A percentile compares a stretch with the other conserved stretches of the same genome.
Evolutionary conservation across 306 rosid genomes (phyloP).

Genomic region (Quercus variabilis): DNA sequence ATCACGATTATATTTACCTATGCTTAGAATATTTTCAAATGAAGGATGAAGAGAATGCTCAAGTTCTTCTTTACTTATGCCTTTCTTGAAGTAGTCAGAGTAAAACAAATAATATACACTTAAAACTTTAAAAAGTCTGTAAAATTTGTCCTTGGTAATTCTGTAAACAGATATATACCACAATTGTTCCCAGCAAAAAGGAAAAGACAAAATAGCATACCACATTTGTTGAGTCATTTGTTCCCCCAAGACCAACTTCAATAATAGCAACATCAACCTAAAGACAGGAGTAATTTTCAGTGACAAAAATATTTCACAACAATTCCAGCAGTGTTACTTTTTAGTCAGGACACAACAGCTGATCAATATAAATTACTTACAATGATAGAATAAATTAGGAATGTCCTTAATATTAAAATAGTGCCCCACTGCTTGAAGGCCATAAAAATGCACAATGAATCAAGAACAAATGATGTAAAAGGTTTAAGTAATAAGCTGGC

Average conservation of each 20-base stretch:
- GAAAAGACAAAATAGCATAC: conserved; percentile 32
- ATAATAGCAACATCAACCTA: conserved; percentile 73
- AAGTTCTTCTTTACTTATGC: not conserved
- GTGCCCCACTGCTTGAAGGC: not conserved
- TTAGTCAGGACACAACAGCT: not conserved
- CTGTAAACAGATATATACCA: not conserved
- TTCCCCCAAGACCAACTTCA: conserved; percentile 82
- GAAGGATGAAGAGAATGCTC: not conserved
- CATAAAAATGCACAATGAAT: not conserved
- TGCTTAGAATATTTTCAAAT: not conserved
- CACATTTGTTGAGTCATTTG: conserved; percentile 67
- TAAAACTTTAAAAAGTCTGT: not conserved
- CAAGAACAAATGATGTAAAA: not conserved
- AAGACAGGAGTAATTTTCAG: conserved; percentile 15
- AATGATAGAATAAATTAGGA: not conserved
- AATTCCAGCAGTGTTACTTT: not conserved
- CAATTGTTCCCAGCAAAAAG: not conserved
- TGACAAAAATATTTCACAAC: not conserved
- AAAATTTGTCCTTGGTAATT: conserved; percentile 9
- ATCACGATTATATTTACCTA: not conserved
- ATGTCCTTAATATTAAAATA: not conserved
- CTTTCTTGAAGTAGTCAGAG: not conserved
- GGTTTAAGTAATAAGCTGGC: not conserved
- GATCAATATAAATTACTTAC: not conserved
- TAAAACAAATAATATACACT: not conserved